Evolutionary conservation across 2,329 filamentous ascomycete genomes (phyloP), one percentile per base, ranked within the genome.

Genomic region (Aspergillus awamori): DNA sequence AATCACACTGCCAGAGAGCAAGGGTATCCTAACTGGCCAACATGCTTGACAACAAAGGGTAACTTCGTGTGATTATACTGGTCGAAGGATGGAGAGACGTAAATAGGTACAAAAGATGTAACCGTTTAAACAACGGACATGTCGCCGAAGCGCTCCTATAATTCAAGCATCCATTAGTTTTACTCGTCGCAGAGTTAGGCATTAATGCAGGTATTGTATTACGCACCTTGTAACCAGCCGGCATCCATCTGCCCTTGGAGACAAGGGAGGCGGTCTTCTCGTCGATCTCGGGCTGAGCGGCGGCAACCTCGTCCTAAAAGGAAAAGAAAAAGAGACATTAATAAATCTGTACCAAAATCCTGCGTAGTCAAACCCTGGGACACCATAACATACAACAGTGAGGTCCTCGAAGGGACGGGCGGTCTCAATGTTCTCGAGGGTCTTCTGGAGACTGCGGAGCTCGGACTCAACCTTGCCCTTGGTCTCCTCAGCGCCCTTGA

Each of bases 111-210:
- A 66, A 66, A 53, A 49, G 51, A 58, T 57, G 60, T 64, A 20
- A 62, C 62, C 62, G 78, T 86, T 87, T 97, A 99, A 80, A 98
- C 85, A 73, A 96, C 83, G 73, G 95, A 94, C 73, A 98, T 89
- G 80, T 98, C 93, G 84, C 95, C 95, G 82, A 98, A 99, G 87
- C 93, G 96, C 88, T 99, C 95, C 94, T 98, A 74, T 69, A 74
- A 51, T 69, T 66, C 59, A 77, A 58, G 59, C 20, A 53, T 24
- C 38, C 11, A 20, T 59, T 59, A 58, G 47, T 26, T 49, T 22
- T 17, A 60, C 58, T 64, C 8, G 59, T 54, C 24, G 15, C 22
- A 58, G 22, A 26, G 2, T 11, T 2, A 49, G 10, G 24, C 2
- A 5, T 20, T 17, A 8, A 22, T 45, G 5, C 36, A 6, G 1